Percentiles rank a stretch among this genome's conserved stretches.
Conservation (phyloP, 805 yeast genomes). For the Candida pini region DNA sequence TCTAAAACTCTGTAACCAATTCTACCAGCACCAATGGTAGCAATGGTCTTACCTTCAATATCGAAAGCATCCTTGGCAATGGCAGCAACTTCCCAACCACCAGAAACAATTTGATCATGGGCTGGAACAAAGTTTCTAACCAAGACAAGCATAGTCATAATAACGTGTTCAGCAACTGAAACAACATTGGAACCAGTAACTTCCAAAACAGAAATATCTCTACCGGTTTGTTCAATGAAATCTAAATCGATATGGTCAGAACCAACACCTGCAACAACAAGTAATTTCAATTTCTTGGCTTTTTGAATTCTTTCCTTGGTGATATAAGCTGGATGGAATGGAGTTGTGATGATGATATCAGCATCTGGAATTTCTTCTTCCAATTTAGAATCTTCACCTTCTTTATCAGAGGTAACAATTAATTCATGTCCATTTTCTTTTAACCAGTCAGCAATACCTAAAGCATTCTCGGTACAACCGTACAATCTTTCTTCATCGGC, state of each 20-base stretch:
- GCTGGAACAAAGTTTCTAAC: conserved; percentile 78
- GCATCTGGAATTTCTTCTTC: conserved; percentile 67
- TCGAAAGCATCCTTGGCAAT: conserved; percentile 71
- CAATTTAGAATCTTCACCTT: conserved; percentile 50
- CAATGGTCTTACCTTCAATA: conserved; percentile 67
- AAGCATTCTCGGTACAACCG: conserved; percentile 71
- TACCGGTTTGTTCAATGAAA: conserved; percentile 53
- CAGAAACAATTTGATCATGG: conserved; percentile 57
- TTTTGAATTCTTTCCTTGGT: conserved; percentile 58
- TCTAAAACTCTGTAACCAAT: conserved; percentile 74
- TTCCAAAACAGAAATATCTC: conserved; percentile 63
- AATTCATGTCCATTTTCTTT: conserved; percentile 63
- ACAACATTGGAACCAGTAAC: conserved; percentile 80
- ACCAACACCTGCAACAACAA: conserved; percentile 81
- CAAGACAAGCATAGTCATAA: conserved; percentile 65
- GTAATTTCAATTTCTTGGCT: conserved; percentile 65
- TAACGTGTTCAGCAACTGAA: conserved; percentile 77
- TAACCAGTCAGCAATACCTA: conserved; percentile 62
- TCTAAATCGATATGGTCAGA: conserved; percentile 74
- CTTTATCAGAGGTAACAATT: conserved; percentile 64
- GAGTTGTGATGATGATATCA: conserved; percentile 74
- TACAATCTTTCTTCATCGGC: conserved; percentile 52
- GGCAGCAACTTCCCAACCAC: conserved; percentile 74
- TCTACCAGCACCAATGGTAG: conserved; percentile 81
- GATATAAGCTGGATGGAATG: conserved; percentile 78